A percentile compares a stretch with the other conserved stretches of the same genome.
Evolutionary conservation across 371 early-diverging fungal species (phyloP).

Genomic region (Astathelohania contejeani): DNA sequence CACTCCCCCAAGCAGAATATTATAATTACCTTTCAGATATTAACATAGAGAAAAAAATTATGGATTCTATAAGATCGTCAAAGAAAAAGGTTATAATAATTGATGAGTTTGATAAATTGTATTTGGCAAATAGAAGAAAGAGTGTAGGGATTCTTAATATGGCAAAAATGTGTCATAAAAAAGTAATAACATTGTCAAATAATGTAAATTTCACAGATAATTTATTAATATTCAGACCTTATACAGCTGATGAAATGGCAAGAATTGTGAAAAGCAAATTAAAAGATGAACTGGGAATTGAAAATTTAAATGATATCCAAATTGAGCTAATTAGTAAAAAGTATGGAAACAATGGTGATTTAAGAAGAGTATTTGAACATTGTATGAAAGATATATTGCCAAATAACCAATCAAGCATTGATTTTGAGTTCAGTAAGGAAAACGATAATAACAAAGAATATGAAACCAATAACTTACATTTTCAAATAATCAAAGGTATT

Average conservation of each 20-base stretch:
- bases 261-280: constrained; percentile 26
- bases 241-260: constrained; percentile 25
- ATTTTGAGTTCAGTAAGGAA: not conserved
- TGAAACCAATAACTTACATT: not conserved
- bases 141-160: constrained; percentile 5
- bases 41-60: constrained; percentile 13
- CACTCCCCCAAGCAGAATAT: constrained; percentile 1
- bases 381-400: constrained; percentile 7
- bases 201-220: constrained; percentile 3
- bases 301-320: constrained; percentile 1
- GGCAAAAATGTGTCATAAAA: constrained; percentile 10
- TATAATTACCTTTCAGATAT: constrained; percentile 32
- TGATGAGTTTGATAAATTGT: constrained; percentile 46
- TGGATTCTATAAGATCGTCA: constrained; percentile 1
- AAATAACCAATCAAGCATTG: constrained; percentile 8
- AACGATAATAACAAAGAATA: not conserved
- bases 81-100: constrained; percentile 22
- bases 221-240: constrained; percentile 26
- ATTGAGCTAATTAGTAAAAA: constrained; percentile 22
- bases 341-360: constrained; percentile 22
- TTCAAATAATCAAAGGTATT: not conserved
- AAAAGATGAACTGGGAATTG: constrained; percentile 5
- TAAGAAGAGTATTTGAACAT: constrained; percentile 27
- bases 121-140: constrained; percentile 22
- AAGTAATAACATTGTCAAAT: constrained; percentile 44